A percentile compares a stretch with the other conserved stretches of the same genome.
Evolutionary conservation across 2,329 filamentous ascomycete genomes (phyloP).

Genomic region (Paraconiothyrium brasiliense): DNA sequence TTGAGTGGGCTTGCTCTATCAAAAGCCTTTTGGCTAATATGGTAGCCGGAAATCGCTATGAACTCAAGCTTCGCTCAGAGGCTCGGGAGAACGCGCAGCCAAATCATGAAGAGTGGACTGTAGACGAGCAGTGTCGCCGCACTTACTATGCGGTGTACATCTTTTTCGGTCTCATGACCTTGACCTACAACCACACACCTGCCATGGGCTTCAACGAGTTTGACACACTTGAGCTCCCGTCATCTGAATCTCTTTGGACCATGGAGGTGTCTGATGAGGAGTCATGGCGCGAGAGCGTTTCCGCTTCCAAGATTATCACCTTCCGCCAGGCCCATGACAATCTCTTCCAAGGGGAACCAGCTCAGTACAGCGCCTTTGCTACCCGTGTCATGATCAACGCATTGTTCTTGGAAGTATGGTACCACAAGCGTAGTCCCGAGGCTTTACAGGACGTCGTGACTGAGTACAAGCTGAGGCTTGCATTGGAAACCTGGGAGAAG

Average conservation of each 20-base stretch:
- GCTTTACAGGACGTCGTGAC: slow-evolving; percentile 96
- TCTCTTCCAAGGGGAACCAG: slow-evolving; percentile 89
- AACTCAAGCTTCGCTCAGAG: slow-evolving; percentile 91
- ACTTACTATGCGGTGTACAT: slow-evolving; percentile 99
- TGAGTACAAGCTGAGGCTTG: slow-evolving; percentile 95
- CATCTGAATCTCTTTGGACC: slow-evolving; percentile 95
- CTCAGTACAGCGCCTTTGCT: slow-evolving; percentile 94
- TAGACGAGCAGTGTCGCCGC: slow-evolving; percentile 93
- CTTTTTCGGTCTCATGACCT: slow-evolving; percentile 93
- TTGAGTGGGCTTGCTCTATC: slow-evolving; percentile 99
- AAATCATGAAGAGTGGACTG: slow-evolving; percentile 89
- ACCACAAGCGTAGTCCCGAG: slow-evolving; percentile 98
- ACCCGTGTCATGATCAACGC: slow-evolving; percentile 99
- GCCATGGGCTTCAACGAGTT: slow-evolving; percentile 99
- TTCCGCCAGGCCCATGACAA: slow-evolving; percentile 96
- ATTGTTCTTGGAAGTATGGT: slow-evolving; percentile 97
- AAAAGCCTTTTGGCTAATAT: slow-evolving; percentile 98
- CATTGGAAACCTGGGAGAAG: slow-evolving; percentile 98
- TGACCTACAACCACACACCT: slow-evolving; percentile 98
- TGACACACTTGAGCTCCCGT: slow-evolving; percentile 89
- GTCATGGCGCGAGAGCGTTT: slow-evolving; percentile 83
- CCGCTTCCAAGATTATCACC: slow-evolving; percentile 76
- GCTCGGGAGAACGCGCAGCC: slow-evolving; percentile 80
- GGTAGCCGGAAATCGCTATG: slow-evolving; percentile 96
- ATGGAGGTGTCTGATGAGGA: slow-evolving; percentile 79